Evolutionary conservation across 768 basidiomycete species (phyloP).

Genomic region (Pholiota microspora): DNA sequence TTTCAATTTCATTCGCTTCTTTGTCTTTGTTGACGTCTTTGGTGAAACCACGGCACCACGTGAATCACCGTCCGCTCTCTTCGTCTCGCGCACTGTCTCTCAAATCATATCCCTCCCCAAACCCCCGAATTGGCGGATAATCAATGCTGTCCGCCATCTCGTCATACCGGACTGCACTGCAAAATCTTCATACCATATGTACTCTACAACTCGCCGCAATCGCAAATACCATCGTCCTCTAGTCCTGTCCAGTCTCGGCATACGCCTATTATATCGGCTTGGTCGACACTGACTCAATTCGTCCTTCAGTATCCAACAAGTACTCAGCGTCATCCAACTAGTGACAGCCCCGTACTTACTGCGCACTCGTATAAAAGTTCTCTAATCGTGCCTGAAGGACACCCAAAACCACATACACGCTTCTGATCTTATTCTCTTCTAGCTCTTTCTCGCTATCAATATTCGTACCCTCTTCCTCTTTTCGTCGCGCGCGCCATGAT

Average conservation of each 20-base stretch:
- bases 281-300: neutral
- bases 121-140: constrained; percentile 18
- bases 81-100: constrained; percentile 9
- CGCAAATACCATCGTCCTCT: constrained; percentile 5
- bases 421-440: neutral
- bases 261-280: neutral
- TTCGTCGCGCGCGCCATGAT: neutral
- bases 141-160: constrained; percentile 13
- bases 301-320: neutral
- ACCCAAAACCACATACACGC: neutral
- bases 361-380: neutral
- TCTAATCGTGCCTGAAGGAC: neutral
- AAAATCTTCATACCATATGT: constrained; percentile 21
- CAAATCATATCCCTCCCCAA: constrained; percentile 1
- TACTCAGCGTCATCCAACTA: neutral
- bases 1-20: constrained; percentile 22
- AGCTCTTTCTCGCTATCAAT: neutral
- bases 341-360: neutral
- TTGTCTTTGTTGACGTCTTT: constrained; percentile 9
- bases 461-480: neutral
- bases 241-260: neutral
- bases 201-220: constrained; percentile 16
- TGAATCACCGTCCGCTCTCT: constrained; percentile 25
- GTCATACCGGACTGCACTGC: constrained; percentile 18
- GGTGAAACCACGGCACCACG: constrained; percentile 8